phyloP scores from a whole-genome alignment of 805 yeast genomes.

The Grigorovia yakushimaensis region DNA sequence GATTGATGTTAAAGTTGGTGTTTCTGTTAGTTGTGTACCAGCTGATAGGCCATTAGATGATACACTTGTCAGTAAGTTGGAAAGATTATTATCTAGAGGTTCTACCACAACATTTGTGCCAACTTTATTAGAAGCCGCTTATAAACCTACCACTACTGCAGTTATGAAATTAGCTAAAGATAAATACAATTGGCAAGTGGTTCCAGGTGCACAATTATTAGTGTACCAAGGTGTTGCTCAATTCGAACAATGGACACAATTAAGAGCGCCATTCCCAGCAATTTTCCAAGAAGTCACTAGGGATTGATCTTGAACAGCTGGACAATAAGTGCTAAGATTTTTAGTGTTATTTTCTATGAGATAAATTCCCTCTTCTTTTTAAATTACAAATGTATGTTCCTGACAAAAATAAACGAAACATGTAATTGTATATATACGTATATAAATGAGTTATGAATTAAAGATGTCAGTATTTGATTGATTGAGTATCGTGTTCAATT shows the following conservation, averaged over 20 bases:
- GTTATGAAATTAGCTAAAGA: constrained; percentile 68
- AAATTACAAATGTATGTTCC: no score
- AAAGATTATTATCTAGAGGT: constrained; percentile 37
- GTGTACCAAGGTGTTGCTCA: constrained; percentile 90
- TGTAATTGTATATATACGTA: not conserved
- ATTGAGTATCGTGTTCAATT: no score
- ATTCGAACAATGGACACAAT: constrained; percentile 66
- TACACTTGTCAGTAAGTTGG: constrained; percentile 38
- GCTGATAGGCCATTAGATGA: constrained; percentile 64
- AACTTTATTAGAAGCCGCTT: constrained; percentile 81
- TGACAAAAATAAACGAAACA: not conserved
- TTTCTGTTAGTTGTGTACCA: constrained; percentile 75
- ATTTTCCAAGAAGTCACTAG: constrained; percentile 50
- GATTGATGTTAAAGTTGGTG: constrained; percentile 36
- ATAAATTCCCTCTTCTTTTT: no score
- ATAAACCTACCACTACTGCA: constrained; percentile 82
- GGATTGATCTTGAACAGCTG: constrained; percentile 7
- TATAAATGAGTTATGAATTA: not conserved
- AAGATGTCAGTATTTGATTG: not conserved
- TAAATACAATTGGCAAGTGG: constrained; percentile 61
- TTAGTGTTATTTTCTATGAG: not conserved
- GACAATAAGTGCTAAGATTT: not conserved
- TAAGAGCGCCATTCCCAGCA: constrained; percentile 50
- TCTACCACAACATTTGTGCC: constrained; percentile 35
- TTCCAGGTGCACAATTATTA: constrained; percentile 86